Evolutionary conservation across 345 rosid genomes (phyloP), one percentile per base, ranked within the genome.

Genomic region (Brassica carinata): DNA sequence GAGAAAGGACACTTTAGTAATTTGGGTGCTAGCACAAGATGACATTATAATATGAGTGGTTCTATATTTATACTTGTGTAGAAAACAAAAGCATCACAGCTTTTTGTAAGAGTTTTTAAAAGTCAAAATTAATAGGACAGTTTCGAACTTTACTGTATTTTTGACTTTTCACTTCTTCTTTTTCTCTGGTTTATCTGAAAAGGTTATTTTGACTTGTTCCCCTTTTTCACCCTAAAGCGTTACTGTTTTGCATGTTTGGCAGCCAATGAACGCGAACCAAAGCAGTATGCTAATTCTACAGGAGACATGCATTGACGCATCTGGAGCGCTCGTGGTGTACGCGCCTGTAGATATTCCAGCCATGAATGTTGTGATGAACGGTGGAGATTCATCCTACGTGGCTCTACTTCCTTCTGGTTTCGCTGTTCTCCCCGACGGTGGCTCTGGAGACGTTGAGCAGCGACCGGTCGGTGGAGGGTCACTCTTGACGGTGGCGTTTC

Each of bases 321-420:
- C 89, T 5, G 90, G 90, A 30, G 87, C 94, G 33, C 84, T 87
- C 48, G 86, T 90, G 2, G 87, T 90, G 15, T 90, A 90, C 86
- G 94, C 92, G 33, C 90, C 94, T 8, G 89, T 90, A n/a, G 90
- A 90, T 75, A 67, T 87, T 17, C 86, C 92, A 0, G 86, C 92
- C 34, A 87, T 88, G 87, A 83, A 85, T 67, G 86, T 81, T 0
- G 89, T 88, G 11, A 88, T 88, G 90, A 85, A 83, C 71, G 94
- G 94, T 38, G 92, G 89, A 0, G 98, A 93, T 73, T 87, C 98
- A 2, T 89, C 94, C 38, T 90, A 88, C 48, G 98, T 91, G 51
- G 92, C 93, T 5, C 90, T 91, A 34, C 91, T 93, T 31, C 98
- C 98, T 2, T 91, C 98, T 0, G 98, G 98, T 27, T 91, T 93